A percentile compares a stretch with the other conserved stretches of the same genome.
Evolutionary conservation across 2,329 filamentous ascomycete genomes (phyloP).

Genomic region (Kalaharituber pfeilii): DNA sequence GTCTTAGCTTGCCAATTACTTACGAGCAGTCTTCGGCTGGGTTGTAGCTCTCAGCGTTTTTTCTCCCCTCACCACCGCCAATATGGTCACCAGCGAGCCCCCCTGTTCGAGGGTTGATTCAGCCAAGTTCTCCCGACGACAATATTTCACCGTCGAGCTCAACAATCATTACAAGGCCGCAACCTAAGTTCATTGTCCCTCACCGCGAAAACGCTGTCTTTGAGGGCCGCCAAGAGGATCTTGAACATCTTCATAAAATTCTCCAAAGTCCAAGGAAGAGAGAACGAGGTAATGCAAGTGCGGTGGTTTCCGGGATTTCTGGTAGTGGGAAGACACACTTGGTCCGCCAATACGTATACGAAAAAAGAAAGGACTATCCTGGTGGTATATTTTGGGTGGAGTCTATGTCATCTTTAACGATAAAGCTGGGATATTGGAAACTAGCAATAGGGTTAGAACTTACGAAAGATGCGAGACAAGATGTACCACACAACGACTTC

Average conservation of each 20-base stretch:
- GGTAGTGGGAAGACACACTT: constrained; percentile 54
- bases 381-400: constrained; percentile 55
- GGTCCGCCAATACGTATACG: constrained; percentile 48
- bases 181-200: background rate
- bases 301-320: constrained; percentile 45
- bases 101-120: background rate
- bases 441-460: constrained; percentile 43
- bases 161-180: background rate
- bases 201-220: constrained; percentile 38
- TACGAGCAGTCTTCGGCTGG: background rate
- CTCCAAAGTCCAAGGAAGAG: constrained; percentile 41
- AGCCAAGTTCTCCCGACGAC: background rate
- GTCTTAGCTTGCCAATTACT: constrained; percentile 10
- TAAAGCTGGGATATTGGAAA: constrained; percentile 42
- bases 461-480: constrained; percentile 29
- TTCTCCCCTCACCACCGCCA: background rate
- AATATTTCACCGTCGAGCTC: background rate
- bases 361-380: constrained; percentile 34
- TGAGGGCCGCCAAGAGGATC: constrained; percentile 41
- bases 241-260: constrained; percentile 41
- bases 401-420: constrained; percentile 30
- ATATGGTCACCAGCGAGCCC: too few relatives aligned
- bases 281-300: constrained; percentile 42
- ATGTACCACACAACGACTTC: constrained; percentile 29
- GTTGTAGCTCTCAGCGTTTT: background rate